Evolutionary conservation across 1,284 basidiomycete genomes (phyloP), one percentile per base, ranked within the genome.

Genomic region (Rhodotorula sp.): DNA sequence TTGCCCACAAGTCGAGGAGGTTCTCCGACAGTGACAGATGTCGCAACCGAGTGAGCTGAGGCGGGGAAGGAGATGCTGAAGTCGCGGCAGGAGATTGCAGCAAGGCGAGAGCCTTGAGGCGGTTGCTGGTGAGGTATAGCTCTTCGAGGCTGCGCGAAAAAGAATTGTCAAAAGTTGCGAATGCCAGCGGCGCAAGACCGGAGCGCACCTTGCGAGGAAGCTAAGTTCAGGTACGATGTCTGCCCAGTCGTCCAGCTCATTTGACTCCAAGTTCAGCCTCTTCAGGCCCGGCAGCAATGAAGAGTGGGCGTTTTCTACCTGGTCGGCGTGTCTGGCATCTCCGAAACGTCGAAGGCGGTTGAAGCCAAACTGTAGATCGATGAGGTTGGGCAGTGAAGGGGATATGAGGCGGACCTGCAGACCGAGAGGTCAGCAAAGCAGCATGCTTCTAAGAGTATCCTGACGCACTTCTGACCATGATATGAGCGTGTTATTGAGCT

Each of bases 401-500:
- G 84, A 83, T 37, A 89, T 80, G 22, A 75, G 68, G 65, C 83
- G 80, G 28, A 80, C 69, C 82, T 80, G 68, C 24, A 34, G 30
- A 26, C 28, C 26, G 4, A 20, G 15, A 20, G 6, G 28, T 53
- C 30, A 64, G 52, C 6, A 37, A 26, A 6, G 4, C 7, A 6
- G 18, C 24, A 31, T 22, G 6, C 2, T 13, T 3, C 20, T 9
- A 3, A 52, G 22, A 34, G 24, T 18, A 2, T 34, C 26, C 15
- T 34, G 24, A 10, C 80, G 66, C 48, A 90, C 86, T 74, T 90
- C 87, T 48, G 77, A 75, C 92, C 92, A 95, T 37, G 83, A 82
- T 48, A 88, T 83, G 31, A 87, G 80, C 0, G 89, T 90, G 56
- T 83, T 84, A 76, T 91, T 94, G n/a, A 96, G 80, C 64, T 89